Base-by-base conservation (phyloP, 768 basidiomycete species). In the Hygrophorus pudorinus region DNA sequence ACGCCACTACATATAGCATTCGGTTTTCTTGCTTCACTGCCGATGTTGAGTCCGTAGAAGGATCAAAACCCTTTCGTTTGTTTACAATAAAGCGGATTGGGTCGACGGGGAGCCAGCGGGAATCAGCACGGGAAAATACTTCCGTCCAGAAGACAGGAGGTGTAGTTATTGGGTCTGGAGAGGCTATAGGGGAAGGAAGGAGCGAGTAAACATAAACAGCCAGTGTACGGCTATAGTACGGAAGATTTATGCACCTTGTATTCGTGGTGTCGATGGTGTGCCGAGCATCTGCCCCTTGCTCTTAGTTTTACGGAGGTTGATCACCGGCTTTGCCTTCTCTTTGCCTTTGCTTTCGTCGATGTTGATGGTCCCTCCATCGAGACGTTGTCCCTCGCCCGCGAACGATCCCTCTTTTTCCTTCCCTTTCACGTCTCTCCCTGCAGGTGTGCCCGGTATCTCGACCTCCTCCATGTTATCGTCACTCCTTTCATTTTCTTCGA, bases 141-240 rank as follows among this genome's bases (percentile, higher is more conserved):
- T 99, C 96, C 0, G 86, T 88, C 96, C 96, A 99, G 61, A 92
- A 89, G 3, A 92, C 82, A 1, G 94, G 93, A 2, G 90, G 81
- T 8, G 79, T 79, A 42, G 50, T 70, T 30, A 63, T 66, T 41
- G 81, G 82, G 61, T 85, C 75, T 38, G 70, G 64, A 5, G 64
- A 56, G 21, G 50, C 65, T 70, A 45, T 2, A 29, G 20, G 41
- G 7, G 17, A 40, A 28, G 32, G 17, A 36, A 49, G 48, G 27
- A 48, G 53, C 38, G 51, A 42, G 17, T n/a, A 17, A n/a, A 5
- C 34, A 17, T n/a, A n/a, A n/a, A n/a, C 21, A 21, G 20, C 13
- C 30, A 31, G 2, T n/a, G 24, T 42, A 30, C 17, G 13, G 8
- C 12, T n/a, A 44, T n/a, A n/a, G 17, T 16, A 24, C 12, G 4